phyloP scores from a whole-genome alignment of 106 monocot species.

The Xerophyta viscosa region DNA sequence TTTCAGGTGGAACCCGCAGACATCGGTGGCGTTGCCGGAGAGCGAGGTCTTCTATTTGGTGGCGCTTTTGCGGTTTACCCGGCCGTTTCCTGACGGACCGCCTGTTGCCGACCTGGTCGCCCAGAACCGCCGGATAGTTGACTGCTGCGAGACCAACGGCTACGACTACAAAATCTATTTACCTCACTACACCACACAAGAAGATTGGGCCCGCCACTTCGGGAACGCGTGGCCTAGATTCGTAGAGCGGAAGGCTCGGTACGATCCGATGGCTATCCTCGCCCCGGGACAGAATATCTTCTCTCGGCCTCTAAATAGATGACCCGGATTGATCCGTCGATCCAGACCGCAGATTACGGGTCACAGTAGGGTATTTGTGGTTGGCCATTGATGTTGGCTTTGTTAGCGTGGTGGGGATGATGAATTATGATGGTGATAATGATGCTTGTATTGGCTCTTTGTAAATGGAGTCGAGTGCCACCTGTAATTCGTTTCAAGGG shows the following conservation, averaged over 20 bases:
- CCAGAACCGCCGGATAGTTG: conserved; percentile 62
- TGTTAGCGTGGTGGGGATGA: too few species aligned
- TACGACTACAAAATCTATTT: conserved; percentile 91
- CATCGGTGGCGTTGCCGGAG: conserved; percentile 69
- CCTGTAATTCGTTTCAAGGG: too few species aligned
- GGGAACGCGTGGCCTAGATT: conserved; percentile 61
- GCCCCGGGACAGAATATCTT: conserved; percentile 85
- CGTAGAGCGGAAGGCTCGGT: conserved; percentile 46
- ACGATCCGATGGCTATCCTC: conserved; percentile 68
- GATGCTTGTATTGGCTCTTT: too few species aligned
- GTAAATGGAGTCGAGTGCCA: too few species aligned
- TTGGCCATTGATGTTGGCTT: too few species aligned
- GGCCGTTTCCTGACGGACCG: conserved; percentile 49
- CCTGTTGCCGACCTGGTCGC: conserved; percentile 42
- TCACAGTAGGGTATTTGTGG: too few species aligned
- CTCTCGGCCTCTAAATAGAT: conserved; percentile 9
- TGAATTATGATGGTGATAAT: too few species aligned
- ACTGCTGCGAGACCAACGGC: conserved; percentile 42
- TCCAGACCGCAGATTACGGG: too few species aligned
- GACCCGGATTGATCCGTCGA: too few species aligned
- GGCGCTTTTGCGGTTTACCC: conserved; percentile 74
- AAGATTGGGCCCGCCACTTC: conserved; percentile 69
- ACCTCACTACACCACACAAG: conserved; percentile 53
- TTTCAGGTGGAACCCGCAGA: conserved; percentile 69
- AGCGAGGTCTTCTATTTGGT: conserved; percentile 86